phyloP scores from a whole-genome alignment of 2,329 filamentous ascomycete species.

The Fusarium duplospermum region DNA sequence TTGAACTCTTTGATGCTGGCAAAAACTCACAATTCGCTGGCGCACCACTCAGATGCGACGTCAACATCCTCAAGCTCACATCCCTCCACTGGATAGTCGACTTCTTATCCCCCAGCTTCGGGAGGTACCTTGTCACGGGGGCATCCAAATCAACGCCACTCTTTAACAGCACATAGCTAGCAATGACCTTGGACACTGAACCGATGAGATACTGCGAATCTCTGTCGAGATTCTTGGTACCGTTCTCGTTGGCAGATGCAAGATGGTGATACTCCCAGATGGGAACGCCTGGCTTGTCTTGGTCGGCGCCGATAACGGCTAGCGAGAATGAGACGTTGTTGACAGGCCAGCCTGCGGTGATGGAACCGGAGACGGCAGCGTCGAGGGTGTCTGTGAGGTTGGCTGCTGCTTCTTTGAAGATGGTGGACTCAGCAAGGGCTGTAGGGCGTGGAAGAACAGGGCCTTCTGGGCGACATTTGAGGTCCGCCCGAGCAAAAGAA shows the following conservation, averaged over 20 bases:
- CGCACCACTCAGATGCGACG: conserved; percentile 51
- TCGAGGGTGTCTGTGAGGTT: conserved; percentile 47
- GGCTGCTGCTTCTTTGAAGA: conserved; percentile 44
- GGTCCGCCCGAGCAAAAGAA: conserved; percentile 6
- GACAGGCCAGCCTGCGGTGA: conserved; percentile 50
- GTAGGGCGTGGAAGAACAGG: conserved; percentile 49
- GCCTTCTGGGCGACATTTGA: conserved; percentile 46
- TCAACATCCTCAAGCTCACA: conserved; percentile 53
- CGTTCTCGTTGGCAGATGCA: conserved; percentile 48
- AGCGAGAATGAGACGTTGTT: conserved; percentile 55
- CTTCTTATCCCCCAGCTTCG: conserved; percentile 40
- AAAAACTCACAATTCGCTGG: conserved; percentile 50
- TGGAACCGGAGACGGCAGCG: conserved; percentile 46
- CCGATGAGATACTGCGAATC: conserved; percentile 57
- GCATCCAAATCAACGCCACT: conserved; percentile 49
- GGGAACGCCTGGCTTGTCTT: conserved; percentile 40
- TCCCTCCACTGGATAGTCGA: conserved; percentile 50
- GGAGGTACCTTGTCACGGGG: conserved; percentile 51
- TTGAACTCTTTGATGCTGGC: not conserved
- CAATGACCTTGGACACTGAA: conserved; percentile 54
- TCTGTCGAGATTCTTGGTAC: conserved; percentile 46
- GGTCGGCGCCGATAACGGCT: conserved; percentile 48
- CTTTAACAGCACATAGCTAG: conserved; percentile 52
- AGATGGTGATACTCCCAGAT: conserved; percentile 58
- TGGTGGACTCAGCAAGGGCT: conserved; percentile 32